Conservation (phyloP, 2,329 filamentous ascomycete species). For the Microsporum canis region DNA sequence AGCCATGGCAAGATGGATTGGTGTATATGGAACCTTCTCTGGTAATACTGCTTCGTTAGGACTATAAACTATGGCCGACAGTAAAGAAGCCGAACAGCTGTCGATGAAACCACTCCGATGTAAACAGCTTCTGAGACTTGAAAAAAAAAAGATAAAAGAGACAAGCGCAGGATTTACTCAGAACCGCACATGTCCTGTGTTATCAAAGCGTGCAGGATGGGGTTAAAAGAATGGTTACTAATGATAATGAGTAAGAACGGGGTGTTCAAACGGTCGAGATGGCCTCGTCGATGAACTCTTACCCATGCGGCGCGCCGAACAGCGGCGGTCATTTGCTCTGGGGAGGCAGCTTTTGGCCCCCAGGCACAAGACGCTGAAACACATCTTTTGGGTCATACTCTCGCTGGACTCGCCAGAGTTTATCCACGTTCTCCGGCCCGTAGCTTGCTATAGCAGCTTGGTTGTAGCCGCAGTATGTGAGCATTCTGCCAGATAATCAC, state of each 20-base stretch:
- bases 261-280: background rate
- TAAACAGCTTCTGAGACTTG: background rate
- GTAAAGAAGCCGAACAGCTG: background rate
- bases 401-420: background rate
- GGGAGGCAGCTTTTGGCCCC: conserved; percentile 9
- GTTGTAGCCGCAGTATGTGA: conserved; percentile 7
- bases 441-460: conserved; percentile 10
- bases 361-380: conserved; percentile 9
- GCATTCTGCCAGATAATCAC: background rate
- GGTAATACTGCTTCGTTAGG: background rate
- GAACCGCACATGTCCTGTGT: background rate
- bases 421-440: conserved; percentile 7
- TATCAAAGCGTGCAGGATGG: background rate
- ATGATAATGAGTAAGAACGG: background rate
- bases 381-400: conserved; percentile 8
- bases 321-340: background rate
- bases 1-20: too few species aligned
- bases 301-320: background rate
- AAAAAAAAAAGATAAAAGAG: background rate
- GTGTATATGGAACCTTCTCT: too few species aligned
- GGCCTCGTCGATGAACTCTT: background rate
- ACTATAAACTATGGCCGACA: background rate
- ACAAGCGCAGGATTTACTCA: background rate
- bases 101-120: background rate
- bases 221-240: background rate